Percentiles rank a stretch among this genome's conserved stretches.
Evolutionary conservation across 768 basidiomycete genomes (phyloP).

Genomic region (Pleurotus tuoliensis): DNA sequence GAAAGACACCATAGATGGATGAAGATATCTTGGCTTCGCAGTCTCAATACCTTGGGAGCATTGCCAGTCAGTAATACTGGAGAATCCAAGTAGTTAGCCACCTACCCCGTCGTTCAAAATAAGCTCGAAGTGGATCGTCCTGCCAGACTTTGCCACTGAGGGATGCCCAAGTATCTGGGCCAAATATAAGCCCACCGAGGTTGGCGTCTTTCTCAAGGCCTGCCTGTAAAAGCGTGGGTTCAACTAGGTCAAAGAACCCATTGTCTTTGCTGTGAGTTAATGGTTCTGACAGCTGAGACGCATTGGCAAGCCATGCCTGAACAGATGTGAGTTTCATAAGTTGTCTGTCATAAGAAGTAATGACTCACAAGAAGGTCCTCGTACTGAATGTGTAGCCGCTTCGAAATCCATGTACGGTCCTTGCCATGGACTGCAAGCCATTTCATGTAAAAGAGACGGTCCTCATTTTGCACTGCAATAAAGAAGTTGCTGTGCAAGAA

Average conservation of each 20-base stretch:
- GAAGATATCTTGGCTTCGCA: not conserved
- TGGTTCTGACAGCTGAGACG: not conserved
- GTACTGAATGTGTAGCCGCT: not conserved
- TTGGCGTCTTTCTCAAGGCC: not conserved
- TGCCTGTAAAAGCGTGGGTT: not conserved
- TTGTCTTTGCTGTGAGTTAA: not conserved
- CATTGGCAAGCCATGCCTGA: not conserved
- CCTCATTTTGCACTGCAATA: conserved; percentile 3
- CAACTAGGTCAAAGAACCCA: conserved; percentile 7
- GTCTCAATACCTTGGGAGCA: not conserved
- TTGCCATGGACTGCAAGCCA: conserved; percentile 10
- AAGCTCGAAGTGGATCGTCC: not conserved
- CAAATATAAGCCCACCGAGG: conserved; percentile 4
- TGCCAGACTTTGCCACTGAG: not conserved
- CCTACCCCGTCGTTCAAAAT: not conserved
- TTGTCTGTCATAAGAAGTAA: too few species aligned
- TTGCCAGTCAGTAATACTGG: not conserved
- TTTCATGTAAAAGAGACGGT: conserved; percentile 6
- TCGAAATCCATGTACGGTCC: not conserved
- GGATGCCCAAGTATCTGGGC: not conserved
- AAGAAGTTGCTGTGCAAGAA: not conserved
- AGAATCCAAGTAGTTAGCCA: not conserved
- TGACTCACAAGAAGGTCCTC: not conserved
- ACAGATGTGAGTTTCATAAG: not conserved
- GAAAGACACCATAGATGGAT: not conserved